Conservation (phyloP, 352 stramenopile genomes). For the Phytophthora rubi region DNA sequence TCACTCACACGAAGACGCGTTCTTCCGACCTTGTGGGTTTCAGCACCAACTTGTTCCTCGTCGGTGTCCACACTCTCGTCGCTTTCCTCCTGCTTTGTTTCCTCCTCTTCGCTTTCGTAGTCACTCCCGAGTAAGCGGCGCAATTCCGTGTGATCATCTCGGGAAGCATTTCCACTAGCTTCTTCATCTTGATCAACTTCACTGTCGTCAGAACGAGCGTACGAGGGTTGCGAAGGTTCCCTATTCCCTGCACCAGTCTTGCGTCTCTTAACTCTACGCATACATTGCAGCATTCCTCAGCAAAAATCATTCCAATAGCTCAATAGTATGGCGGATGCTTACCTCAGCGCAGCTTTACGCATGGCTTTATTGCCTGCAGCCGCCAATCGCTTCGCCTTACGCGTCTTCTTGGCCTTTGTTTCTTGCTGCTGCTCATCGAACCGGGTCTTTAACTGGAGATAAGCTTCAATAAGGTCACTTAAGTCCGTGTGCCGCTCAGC, state of each 20-base stretch:
- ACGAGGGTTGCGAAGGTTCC: too few relatives aligned
- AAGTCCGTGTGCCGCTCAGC: too few relatives aligned
- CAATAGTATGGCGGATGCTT: too few relatives aligned
- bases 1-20: constrained; percentile 1
- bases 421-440: neutral
- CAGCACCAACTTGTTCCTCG: neutral
- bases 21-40: neutral
- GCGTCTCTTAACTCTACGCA: constrained; percentile 1
- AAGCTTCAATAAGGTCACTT: neutral
- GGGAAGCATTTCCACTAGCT: neutral
- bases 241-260: neutral
- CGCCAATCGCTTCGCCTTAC: neutral
- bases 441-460: constrained; percentile 3
- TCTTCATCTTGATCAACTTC: neutral
- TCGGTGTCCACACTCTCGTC: neutral
- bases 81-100: constrained; percentile 2
- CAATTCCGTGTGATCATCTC: neutral
- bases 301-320: neutral
- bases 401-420: neutral
- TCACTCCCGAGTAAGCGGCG: neutral
- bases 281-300: neutral
- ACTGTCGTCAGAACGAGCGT: too few relatives aligned
- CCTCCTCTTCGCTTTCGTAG: constrained; percentile 1
- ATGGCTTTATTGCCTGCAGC: neutral
- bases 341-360: constrained; percentile 2